phyloP scores from a whole-genome alignment of 2,329 filamentous ascomycete species.

The Paramyrothecium sp. region DNA sequence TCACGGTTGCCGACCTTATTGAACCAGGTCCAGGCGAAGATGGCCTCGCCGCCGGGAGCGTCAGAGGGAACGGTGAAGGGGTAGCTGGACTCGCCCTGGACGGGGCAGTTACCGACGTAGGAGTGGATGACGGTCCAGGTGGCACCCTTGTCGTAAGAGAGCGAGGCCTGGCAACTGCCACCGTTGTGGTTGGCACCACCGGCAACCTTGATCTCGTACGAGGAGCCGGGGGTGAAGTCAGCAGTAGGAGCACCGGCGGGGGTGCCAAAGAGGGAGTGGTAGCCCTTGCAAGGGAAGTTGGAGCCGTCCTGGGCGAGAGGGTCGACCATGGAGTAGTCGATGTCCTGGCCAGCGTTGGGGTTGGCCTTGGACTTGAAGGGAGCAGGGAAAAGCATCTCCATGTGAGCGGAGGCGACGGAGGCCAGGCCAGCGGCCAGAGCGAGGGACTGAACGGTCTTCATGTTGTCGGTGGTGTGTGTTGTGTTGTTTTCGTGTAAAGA shows the following conservation, averaged over 20 bases:
- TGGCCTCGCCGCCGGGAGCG: slow-evolving; percentile 57
- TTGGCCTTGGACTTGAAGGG: slow-evolving; percentile 55
- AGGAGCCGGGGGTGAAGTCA: slow-evolving; percentile 60
- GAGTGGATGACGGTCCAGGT: slow-evolving; percentile 68
- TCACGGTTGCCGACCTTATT: slow-evolving; percentile 76
- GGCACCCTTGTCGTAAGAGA: slow-evolving; percentile 70
- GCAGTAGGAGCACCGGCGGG: slow-evolving; percentile 51
- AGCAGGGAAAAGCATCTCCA: slow-evolving; percentile 53
- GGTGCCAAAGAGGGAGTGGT: slow-evolving; percentile 47
- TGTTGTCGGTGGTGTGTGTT: slow-evolving; percentile 24
- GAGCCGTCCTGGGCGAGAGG: slow-evolving; percentile 60
- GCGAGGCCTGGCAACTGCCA: slow-evolving; percentile 73
- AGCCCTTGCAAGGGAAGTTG: slow-evolving; percentile 77
- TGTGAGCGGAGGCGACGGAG: slow-evolving; percentile 49
- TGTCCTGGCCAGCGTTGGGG: slow-evolving; percentile 40
- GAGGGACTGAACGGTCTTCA: slow-evolving; percentile 38
- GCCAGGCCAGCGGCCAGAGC: slow-evolving; percentile 39
- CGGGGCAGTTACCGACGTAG: slow-evolving; percentile 55
- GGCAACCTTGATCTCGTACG: slow-evolving; percentile 61
- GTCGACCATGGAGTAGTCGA: slow-evolving; percentile 71
- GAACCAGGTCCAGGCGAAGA: slow-evolving; percentile 78
- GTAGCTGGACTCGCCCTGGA: slow-evolving; percentile 44
- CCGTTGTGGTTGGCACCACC: slow-evolving; percentile 66
- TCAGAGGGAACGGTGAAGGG: slow-evolving; percentile 66
- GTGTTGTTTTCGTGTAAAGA: slow-evolving; percentile 11